Conservation (phyloP, 352 stramenopile genomes). For the Phytophthora brassicae region DNA sequence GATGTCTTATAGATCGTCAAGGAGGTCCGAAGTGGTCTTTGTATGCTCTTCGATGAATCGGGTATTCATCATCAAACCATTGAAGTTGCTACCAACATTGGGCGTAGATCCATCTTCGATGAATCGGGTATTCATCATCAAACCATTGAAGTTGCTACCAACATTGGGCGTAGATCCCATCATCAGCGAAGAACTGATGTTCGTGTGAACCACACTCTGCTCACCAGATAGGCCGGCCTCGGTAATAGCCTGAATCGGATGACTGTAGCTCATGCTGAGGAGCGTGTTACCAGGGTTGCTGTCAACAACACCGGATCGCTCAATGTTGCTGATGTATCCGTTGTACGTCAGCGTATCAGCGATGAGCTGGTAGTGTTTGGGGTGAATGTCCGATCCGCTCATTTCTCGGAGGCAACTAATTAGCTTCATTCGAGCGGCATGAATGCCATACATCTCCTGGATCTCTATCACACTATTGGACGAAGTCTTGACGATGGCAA, state of each 20-base stretch:
- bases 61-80: neutral
- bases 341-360: neutral
- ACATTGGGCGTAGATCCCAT: neutral
- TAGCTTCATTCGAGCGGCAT: neutral
- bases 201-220: neutral
- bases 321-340: neutral
- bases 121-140: neutral
- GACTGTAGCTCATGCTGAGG: neutral
- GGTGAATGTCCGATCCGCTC: neutral
- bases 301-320: neutral
- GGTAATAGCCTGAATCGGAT: neutral
- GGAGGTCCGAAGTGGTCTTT: neutral
- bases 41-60: neutral
- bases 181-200: neutral
- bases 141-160: neutral
- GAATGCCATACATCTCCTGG: neutral
- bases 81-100: neutral
- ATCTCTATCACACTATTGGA: neutral
- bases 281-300: neutral
- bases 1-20: neutral
- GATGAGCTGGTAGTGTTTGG: neutral
- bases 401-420: neutral
- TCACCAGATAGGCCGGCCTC: neutral
- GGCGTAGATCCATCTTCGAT: neutral
- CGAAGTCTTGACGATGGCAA: neutral